Evolutionary conservation across 768 basidiomycete genomes (phyloP), one percentile per base, ranked within the genome.

Genomic region (Boletus reticulatus): DNA sequence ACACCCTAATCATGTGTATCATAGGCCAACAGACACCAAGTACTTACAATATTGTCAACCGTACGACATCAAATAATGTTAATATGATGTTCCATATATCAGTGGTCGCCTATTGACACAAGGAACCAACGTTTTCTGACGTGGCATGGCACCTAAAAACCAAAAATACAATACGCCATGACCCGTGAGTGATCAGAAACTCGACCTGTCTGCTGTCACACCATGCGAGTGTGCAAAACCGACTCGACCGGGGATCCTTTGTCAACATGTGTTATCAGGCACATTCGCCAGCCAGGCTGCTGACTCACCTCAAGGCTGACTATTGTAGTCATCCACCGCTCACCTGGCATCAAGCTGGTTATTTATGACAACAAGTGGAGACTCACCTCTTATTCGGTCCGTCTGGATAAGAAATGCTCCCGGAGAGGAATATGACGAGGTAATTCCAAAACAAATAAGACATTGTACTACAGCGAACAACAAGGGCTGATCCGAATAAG

Each of bases 351-450:
- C n/a, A 39, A 39, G 43, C 19, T 36, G 44, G 32, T 16, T n/a
- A 38, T 34, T 29, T 16, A 19, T 24, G 17, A 22, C 27, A 43
- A n/a, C 13, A 16, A 6, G 13, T 4, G 6, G 2, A n/a, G 11
- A 50, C 62, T 65, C 56, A 57, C 65, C 62, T 65, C 42, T 29
- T 11, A 8, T 44, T 34, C 17, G 19, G 12, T 27, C 39, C 19
- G 41, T 52, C 39, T 22, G 22, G 22, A 48, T 6, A 19, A 34
- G 12, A 31, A 2, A 44, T 34, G 17, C 31, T 53, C 42, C 46
- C 50, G 36, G 50, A 48, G 32, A 24, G 50, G 11, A 38, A 53
- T 49, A 27, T 10, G 38, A 44, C n/a, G 6, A 47, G 5, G 41
- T 32, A 42, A 29, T 57, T 54, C 41, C 31, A 20, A 19, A 42